Evolutionary conservation across 345 rosid genomes (phyloP).

Genomic region (Isatis tinctoria): DNA sequence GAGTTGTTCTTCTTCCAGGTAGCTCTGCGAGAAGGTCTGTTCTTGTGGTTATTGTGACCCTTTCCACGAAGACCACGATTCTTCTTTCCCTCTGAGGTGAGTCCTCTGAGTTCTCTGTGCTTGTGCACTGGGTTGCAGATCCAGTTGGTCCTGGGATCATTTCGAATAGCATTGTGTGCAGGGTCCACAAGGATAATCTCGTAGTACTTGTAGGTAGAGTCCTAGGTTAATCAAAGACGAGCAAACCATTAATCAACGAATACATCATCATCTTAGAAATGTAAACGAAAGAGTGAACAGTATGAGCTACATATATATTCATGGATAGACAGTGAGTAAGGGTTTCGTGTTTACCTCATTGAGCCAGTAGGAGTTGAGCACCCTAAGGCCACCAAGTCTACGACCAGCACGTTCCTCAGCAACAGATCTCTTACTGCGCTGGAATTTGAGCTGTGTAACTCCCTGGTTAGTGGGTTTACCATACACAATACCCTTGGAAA

Average conservation of each 20-base stretch:
- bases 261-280: not conserved
- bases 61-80: conserved; percentile 81
- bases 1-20: conserved; percentile 79
- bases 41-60: conserved; percentile 74
- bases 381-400: conserved; percentile 69
- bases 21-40: conserved; percentile 70
- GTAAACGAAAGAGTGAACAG: not conserved
- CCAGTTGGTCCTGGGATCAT: conserved; percentile 88
- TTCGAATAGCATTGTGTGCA: conserved; percentile 63
- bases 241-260: not conserved
- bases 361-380: conserved; percentile 80
- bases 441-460: conserved; percentile 80
- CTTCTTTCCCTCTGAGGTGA: conserved; percentile 82
- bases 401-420: conserved; percentile 89
- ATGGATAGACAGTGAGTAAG: not conserved
- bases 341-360: conserved; percentile 49
- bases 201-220: conserved; percentile 75
- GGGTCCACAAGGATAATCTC: conserved; percentile 74
- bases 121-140: conserved; percentile 81
- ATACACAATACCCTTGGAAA: conserved; percentile 86
- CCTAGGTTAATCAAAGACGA: conserved; percentile 30
- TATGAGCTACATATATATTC: not conserved
- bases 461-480: conserved; percentile 92
- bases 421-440: conserved; percentile 77
- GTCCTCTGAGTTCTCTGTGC: conserved; percentile 81